phyloP scores from a whole-genome alignment of 139 green algal species.

The Chlorella vulgaris region DNA sequence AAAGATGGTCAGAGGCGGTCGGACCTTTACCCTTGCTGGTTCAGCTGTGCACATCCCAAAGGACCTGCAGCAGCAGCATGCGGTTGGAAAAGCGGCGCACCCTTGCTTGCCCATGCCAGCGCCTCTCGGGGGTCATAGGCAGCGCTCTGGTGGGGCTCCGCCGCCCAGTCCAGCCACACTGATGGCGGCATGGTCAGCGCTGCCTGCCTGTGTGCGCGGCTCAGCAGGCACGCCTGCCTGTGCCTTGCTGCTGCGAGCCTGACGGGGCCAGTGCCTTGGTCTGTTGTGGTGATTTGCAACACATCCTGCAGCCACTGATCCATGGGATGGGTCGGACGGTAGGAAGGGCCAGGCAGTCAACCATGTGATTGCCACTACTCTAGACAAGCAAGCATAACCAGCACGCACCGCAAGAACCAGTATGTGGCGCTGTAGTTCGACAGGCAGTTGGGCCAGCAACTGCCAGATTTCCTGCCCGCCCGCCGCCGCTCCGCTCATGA shows the following conservation, averaged over 20 bases:
- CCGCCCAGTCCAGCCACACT: background rate
- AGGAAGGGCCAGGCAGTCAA: no score
- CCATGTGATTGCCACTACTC: no score
- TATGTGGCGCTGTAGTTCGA: background rate
- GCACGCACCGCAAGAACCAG: background rate
- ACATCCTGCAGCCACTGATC: slow-evolving; percentile 1
- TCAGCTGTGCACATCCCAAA: no score
- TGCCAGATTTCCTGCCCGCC: no score
- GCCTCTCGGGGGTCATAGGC: background rate
- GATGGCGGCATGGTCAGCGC: background rate
- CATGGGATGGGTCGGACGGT: no score
- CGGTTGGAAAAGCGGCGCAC: background rate
- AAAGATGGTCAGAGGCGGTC: background rate
- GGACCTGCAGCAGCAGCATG: no score
- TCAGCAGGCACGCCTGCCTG: background rate
- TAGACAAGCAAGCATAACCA: background rate
- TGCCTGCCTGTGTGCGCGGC: background rate
- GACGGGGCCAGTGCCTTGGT: background rate
- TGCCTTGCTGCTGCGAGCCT: background rate
- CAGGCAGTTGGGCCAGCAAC: no score
- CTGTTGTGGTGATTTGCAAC: background rate
- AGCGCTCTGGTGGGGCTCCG: background rate
- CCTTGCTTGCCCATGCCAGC: background rate
- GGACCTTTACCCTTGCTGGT: background rate
- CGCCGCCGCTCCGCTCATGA: no score